These are phyloP conservation scores for Phytophthora citricola DNA, from an alignment of 352 stramenopile species.

Conservation along the genomic window DNA sequence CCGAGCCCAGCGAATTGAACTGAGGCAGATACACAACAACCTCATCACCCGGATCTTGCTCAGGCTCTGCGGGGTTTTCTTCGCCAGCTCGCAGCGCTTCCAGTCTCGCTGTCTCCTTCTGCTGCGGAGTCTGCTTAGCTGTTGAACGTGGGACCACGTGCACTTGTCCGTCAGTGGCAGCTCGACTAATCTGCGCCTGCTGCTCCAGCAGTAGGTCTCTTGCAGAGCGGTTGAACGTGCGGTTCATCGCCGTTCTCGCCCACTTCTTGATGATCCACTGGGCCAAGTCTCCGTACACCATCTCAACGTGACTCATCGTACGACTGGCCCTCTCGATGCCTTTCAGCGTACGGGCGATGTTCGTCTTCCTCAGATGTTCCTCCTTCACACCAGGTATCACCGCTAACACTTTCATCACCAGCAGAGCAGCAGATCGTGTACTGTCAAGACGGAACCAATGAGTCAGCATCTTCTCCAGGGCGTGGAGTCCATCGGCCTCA, in stretches of 20 bases:
- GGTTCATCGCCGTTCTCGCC: conserved; percentile 55
- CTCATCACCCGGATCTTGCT: conserved; percentile 37
- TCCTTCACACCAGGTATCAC: conserved; percentile 65
- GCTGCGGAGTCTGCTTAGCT: conserved; percentile 22
- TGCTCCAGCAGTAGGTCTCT: conserved; percentile 55
- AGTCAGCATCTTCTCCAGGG: conserved; percentile 58
- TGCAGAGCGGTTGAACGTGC: conserved; percentile 43
- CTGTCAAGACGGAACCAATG: conserved; percentile 58
- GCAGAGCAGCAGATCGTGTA: conserved; percentile 51
- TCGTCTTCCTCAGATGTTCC: conserved; percentile 53
- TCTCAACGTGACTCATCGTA: conserved; percentile 46
- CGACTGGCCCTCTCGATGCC: conserved; percentile 51
- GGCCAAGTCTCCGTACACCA: conserved; percentile 57
- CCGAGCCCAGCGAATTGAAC: conserved; percentile 73
- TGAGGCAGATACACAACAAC: conserved; percentile 58
- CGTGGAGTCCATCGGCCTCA: conserved; percentile 57
- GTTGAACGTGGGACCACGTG: conserved; percentile 27
- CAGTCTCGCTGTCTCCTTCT: conserved; percentile 38
- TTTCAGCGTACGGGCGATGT: conserved; percentile 63
- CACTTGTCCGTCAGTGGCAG: conserved; percentile 36
- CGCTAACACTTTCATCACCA: conserved; percentile 70
- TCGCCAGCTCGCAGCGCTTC: conserved; percentile 35
- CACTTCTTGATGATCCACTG: conserved; percentile 71
- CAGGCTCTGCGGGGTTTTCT: conserved; percentile 13
- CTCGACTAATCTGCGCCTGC: conserved; percentile 44